Evolutionary conservation across 305 asterid species (phyloP).

Genomic region (Solanum hybrid): DNA sequence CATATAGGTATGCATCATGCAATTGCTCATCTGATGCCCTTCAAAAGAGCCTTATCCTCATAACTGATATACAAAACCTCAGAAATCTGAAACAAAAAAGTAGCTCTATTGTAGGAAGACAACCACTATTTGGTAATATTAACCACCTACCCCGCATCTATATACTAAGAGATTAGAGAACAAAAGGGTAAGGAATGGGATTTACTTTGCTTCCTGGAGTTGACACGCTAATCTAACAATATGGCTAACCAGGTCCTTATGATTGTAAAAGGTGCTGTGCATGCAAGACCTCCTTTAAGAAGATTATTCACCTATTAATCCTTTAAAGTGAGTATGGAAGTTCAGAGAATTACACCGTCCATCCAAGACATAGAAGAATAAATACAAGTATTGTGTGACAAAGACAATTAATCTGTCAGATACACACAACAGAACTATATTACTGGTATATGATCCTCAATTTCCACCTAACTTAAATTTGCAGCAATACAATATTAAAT

Average conservation of each 20-base stretch:
- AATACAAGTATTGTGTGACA: not conserved
- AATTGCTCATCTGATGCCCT: not conserved
- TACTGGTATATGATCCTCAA: not conserved
- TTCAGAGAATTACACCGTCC: not conserved
- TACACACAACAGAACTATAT: not conserved
- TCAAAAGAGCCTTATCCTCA: not conserved
- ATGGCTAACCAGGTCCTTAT: not conserved
- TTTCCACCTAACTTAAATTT: not conserved
- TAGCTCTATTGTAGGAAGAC: not conserved
- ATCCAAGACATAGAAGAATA: not conserved
- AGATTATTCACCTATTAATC: not conserved
- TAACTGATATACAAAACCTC: not conserved
- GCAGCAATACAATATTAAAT: not conserved
- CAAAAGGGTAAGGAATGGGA: not conserved
- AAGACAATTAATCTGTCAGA: not conserved
- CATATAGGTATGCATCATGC: not conserved
- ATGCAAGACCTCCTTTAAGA: not conserved
- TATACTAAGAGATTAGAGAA: not conserved
- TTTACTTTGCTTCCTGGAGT: not conserved
- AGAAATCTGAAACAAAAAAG: not conserved
- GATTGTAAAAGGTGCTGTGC: not conserved
- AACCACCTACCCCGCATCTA: not conserved
- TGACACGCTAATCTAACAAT: not conserved
- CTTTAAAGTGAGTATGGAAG: not conserved
- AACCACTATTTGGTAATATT: not conserved